These are phyloP conservation scores for Colletotrichum liriopes DNA, from an alignment of 2,329 filamentous ascomycete species.

Conservation along the genomic window DNA sequence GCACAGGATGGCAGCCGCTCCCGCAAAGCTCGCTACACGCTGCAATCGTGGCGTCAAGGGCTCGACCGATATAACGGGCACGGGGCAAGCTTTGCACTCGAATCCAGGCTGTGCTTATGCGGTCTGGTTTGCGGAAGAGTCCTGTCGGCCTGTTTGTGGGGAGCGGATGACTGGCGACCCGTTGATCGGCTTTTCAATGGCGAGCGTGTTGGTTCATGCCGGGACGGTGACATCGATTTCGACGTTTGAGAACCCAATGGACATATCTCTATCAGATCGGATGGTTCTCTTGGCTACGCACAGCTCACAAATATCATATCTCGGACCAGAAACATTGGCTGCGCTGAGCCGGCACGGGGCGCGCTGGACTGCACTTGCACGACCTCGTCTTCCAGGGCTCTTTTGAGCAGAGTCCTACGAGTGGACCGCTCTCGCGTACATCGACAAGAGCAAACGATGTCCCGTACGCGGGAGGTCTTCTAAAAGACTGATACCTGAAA, in stretches of 20 bases:
- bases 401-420: neutral
- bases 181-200: neutral
- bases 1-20: neutral
- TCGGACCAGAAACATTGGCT: too few relatives aligned
- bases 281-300: neutral
- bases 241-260: neutral
- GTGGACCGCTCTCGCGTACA: neutral
- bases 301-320: neutral
- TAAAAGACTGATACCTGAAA: neutral
- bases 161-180: neutral
- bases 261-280: neutral
- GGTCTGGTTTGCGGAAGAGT: neutral
- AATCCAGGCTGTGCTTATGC: neutral
- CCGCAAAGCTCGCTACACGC: neutral
- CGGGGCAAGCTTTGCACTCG: neutral
- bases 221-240: neutral
- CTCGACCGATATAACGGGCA: neutral
- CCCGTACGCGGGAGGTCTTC: neutral
- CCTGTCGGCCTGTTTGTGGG: neutral
- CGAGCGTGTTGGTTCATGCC: neutral
- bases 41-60: neutral
- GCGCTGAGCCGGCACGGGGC: neutral
- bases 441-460: neutral
- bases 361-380: neutral
- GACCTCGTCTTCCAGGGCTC: neutral